These are phyloP conservation scores for Sugiyamaella chiloensis DNA, from an alignment of 805 yeast species.

Conservation along the genomic window DNA sequence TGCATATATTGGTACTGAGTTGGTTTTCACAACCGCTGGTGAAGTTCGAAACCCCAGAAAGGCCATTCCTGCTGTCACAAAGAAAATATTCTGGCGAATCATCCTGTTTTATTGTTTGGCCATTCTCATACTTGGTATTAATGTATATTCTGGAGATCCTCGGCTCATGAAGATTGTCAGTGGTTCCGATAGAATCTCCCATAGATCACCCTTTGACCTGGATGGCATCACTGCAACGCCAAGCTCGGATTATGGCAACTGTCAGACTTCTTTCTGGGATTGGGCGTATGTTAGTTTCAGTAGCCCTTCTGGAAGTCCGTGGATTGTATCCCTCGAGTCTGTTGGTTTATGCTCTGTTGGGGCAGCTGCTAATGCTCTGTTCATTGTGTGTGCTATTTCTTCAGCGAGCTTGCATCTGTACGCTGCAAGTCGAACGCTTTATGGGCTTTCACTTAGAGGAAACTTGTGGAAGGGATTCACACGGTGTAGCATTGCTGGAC, in stretches of 20 bases:
- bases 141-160: conserved; percentile 74
- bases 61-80: conserved; percentile 74
- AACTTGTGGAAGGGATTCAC: conserved; percentile 62
- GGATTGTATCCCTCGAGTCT: conserved; percentile 53
- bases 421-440: conserved; percentile 59
- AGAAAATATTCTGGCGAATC: conserved; percentile 69
- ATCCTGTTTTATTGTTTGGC: conserved; percentile 62
- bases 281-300: conserved; percentile 2
- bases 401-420: conserved; percentile 57
- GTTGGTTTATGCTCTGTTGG: conserved; percentile 52
- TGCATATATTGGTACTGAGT: conserved; percentile 79
- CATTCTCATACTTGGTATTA: conserved; percentile 65
- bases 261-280: conserved; percentile 4
- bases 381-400: conserved; percentile 54
- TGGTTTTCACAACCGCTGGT: conserved; percentile 79
- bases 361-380: conserved; percentile 48
- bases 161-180: conserved; percentile 31
- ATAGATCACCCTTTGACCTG: neutral
- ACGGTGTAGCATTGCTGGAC: conserved; percentile 60
- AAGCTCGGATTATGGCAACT: neutral
- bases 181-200: neutral
- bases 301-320: conserved; percentile 31
- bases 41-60: conserved; percentile 80
- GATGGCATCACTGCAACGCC: conserved; percentile 10
- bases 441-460: conserved; percentile 51